Evolutionary conservation across 2,329 filamentous ascomycete genomes (phyloP).

Genomic region (Epichloe festucae): DNA sequence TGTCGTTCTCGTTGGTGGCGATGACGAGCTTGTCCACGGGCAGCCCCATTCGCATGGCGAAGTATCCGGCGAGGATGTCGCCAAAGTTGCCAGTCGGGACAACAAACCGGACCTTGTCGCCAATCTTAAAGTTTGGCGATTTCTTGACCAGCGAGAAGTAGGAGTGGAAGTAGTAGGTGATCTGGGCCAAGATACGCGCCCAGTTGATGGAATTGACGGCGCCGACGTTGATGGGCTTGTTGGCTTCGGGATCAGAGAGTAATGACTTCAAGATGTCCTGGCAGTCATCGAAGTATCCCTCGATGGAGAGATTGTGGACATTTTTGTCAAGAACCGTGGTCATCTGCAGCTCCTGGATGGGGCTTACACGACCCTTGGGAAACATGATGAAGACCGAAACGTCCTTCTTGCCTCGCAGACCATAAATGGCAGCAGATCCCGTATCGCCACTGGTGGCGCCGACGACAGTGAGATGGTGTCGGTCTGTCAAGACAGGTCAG

Average conservation of each 20-base stretch:
- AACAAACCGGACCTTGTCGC: slow-evolving; percentile 66
- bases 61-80: slow-evolving; percentile 86
- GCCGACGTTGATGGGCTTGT: slow-evolving; percentile 69
- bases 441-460: slow-evolving; percentile 82
- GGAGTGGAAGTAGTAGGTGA: slow-evolving; percentile 91
- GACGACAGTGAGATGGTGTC: slow-evolving; percentile 74
- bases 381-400: slow-evolving; percentile 92
- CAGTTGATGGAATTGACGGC: slow-evolving; percentile 97
- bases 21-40: slow-evolving; percentile 81
- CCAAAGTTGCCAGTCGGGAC: slow-evolving; percentile 96
- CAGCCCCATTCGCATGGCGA: slow-evolving; percentile 80
- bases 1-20: slow-evolving; percentile 96
- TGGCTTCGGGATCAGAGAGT: slow-evolving; percentile 75
- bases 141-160: slow-evolving; percentile 69
- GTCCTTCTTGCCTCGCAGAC: slow-evolving; percentile 88
- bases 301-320: slow-evolving; percentile 82
- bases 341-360: slow-evolving; percentile 95
- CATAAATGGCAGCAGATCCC: slow-evolving; percentile 91
- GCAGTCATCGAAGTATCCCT: slow-evolving; percentile 91
- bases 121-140: slow-evolving; percentile 46
- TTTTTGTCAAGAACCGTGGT: slow-evolving; percentile 83
- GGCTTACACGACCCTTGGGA: slow-evolving; percentile 79
- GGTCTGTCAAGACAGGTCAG: slow-evolving; percentile 30
- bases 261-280: slow-evolving; percentile 94
- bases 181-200: slow-evolving; percentile 89